Conservation (phyloP, 345 rosid species). For the Acer yangbiense region DNA sequence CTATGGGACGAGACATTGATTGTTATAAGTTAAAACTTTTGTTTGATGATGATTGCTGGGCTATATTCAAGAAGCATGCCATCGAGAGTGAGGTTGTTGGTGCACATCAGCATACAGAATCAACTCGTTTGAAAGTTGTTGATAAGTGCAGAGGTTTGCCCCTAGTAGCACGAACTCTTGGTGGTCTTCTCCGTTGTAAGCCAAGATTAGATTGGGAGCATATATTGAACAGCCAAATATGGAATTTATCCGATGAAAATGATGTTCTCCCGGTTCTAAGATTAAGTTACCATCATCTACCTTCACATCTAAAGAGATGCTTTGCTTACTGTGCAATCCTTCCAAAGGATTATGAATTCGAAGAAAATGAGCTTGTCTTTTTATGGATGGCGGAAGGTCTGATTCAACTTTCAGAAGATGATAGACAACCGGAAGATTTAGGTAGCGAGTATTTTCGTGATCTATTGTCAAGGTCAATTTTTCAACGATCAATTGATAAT, state of each 20-base stretch:
- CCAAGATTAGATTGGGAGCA: not conserved
- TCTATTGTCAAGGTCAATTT: slow-evolving; percentile 5
- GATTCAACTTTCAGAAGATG: not conserved
- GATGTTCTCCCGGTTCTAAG: not conserved
- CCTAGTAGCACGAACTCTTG: slow-evolving; percentile 18
- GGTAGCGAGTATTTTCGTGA: slow-evolving; percentile 8
- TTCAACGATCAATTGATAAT: not conserved
- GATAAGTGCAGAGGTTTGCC: slow-evolving; percentile 22
- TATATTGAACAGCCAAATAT: slow-evolving; percentile 4
- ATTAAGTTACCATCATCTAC: not conserved
- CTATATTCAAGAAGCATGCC: slow-evolving; percentile 10
- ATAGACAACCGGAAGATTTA: slow-evolving; percentile 1
- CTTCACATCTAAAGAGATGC: slow-evolving; percentile 18
- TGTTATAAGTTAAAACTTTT: not conserved
- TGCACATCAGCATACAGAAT: not conserved
- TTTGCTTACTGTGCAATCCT: slow-evolving; percentile 19
- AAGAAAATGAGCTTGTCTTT: slow-evolving; percentile 9
- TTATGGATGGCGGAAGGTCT: slow-evolving; percentile 32
- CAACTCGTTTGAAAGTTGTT: not conserved
- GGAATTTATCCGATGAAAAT: not conserved
- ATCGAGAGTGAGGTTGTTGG: not conserved
- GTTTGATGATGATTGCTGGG: slow-evolving; percentile 22
- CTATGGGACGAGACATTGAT: not conserved
- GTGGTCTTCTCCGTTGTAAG: slow-evolving; percentile 16
- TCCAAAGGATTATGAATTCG: slow-evolving; percentile 21